Base-by-base conservation (phyloP, 2,329 filamentous ascomycete genomes). In the Fusarium caatingaense region DNA sequence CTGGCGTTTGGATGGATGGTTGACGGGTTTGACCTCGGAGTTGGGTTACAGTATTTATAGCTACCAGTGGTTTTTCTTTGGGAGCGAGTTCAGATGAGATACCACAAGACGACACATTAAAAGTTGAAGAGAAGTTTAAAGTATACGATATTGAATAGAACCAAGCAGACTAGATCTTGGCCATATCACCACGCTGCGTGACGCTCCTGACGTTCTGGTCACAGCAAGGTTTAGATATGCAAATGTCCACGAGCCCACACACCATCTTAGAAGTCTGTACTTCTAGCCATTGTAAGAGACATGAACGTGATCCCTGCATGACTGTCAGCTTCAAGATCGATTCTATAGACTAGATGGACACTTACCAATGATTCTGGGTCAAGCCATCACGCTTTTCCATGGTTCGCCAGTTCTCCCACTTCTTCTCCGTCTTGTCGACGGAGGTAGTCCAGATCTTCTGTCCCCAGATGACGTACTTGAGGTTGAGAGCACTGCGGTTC, bases 391-490 rank as follows among this genome's bases (percentile, higher is more conserved):
- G 73, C 67, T 84, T 79, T 8, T 83, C 79, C 80, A 83, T 83
- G 34, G 69, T 70, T 30, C 80, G 76, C 83, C 83, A 85, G 34
- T 70, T 74, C 21, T 73, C 72, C 83, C 83, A 85, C 20, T 76
- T 61, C 66, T 75, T 79, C 40, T 80, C 78, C 23, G 60, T 65
- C 44, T 71, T 64, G 42, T 83, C 81, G 41, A 72, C 66, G 27
- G 74, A 75, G 7, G 79, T 73, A 51, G 76, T 79, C 83, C 83
- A 85, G 71, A 85, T 85, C 63, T 77, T 80, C 75, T 85, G 83
- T 20, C 83, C 83, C 83, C 83, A 85, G 68, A 85, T 85, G 49
- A 85, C 79, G 63, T 85, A 85, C 73, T 83, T 84, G 69, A 85
- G 72, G 60, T 81, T 80, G 10, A 84, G 77, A 8, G 74, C 37